Base-by-base conservation (phyloP, 495 filamentous ascomycete species). In the Jackrogersella multiformis region DNA sequence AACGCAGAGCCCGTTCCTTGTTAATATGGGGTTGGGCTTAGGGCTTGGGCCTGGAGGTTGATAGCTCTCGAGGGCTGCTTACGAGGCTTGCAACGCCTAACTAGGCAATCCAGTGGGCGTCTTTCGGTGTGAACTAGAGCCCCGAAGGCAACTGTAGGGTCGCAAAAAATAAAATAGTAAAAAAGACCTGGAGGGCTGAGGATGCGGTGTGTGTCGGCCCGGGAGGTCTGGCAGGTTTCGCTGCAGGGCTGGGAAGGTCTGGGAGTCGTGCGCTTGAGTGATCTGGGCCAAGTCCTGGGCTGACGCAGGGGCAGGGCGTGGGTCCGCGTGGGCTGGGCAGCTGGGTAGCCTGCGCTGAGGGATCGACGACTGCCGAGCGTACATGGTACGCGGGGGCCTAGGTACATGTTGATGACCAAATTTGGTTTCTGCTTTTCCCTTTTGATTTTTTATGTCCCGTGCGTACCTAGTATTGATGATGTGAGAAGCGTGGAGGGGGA, bases 401-500 rank as follows among this genome's bases (percentile, higher is more conserved):
- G 54, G 28, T 55, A 36, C n/a, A n/a, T n/a, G n/a, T 59, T 54
- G 59, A 61, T 63, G 52, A 63, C 57, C 55, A 38, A 36, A 41
- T 54, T 10, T 20, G 26, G 21, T 54, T 53, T 54, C 45, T 42
- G 49, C 6, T 24, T 28, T 18, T 39, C 46, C 32, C 42, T 13
- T 39, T 20, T 48, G 13, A 9, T 55, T 16, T 34, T 15, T 65
- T 23, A 7, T 35, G 12, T 26, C 44, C 24, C 52, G 24, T 44
- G 13, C 35, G 61, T 70, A 61, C 67, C 61, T 66, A 57, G 67
- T 61, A 65, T 66, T 70, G 61, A 70, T 66, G 67, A 70, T 70
- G 61, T 65, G 67, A 66, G 67, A 62, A 30, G 7, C 23, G 35
- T 56, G n/a, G 15, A 13, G 49, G 9, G 36, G 13, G 23, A 21